phyloP scores from a whole-genome alignment of 768 basidiomycete species.

The Mycena filopes region DNA sequence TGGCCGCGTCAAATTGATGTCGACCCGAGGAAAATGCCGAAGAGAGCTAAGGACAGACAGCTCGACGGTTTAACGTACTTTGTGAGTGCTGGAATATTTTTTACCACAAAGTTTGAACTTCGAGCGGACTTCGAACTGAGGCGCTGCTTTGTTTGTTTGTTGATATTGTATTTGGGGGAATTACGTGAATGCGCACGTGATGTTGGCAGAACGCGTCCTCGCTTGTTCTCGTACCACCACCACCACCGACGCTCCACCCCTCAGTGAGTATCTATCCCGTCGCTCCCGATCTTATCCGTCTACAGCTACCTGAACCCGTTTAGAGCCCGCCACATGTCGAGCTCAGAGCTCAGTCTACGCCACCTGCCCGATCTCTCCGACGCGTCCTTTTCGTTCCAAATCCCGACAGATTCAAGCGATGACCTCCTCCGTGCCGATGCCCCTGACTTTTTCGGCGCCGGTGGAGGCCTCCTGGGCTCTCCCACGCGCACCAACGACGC shows the following conservation, averaged over 20 bases:
- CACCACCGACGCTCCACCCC: neutral
- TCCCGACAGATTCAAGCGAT: constrained; percentile 59
- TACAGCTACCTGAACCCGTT: no score
- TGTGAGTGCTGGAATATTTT: no score
- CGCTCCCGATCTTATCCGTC: no score
- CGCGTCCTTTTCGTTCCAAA: constrained; percentile 64
- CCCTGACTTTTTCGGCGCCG: constrained; percentile 57
- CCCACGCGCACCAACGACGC: constrained; percentile 38
- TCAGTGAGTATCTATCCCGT: neutral
- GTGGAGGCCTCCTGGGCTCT: constrained; percentile 45
- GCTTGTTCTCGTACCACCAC: constrained; percentile 4
- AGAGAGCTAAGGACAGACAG: no score
- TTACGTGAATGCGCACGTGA: constrained; percentile 7
- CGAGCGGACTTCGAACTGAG: no score
- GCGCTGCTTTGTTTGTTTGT: neutral
- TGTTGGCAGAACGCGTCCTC: constrained; percentile 19
- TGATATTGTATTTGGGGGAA: neutral
- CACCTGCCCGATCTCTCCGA: constrained; percentile 66
- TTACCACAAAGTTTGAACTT: no score
- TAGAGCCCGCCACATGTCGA: neutral
- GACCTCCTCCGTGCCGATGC: constrained; percentile 63
- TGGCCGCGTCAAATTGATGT: no score
- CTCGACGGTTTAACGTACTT: no score
- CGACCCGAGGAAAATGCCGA: no score
- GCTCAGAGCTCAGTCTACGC: constrained; percentile 56